Conservation (phyloP, 257 asterid species). For the Avicennia marina region DNA sequence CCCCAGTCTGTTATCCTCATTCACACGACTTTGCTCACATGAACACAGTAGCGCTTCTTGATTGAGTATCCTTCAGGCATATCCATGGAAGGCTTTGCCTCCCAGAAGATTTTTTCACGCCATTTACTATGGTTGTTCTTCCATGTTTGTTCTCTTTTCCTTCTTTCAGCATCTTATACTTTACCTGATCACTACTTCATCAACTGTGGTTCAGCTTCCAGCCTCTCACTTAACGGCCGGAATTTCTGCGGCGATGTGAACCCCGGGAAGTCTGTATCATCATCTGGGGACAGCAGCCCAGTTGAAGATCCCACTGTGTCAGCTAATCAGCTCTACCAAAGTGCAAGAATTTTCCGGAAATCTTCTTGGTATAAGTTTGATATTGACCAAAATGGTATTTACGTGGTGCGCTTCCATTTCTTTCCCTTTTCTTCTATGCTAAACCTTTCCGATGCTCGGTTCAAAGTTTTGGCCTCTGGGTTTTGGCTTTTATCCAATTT, state of each 20-base stretch:
- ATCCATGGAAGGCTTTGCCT: slow-evolving; percentile 28
- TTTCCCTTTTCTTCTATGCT: slow-evolving; percentile 15
- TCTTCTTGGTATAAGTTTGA: slow-evolving; percentile 23
- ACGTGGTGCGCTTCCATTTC: slow-evolving; percentile 45
- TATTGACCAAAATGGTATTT: slow-evolving; percentile 22
- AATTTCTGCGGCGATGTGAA: slow-evolving; percentile 34
- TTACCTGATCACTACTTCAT: slow-evolving; percentile 38
- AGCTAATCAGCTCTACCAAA: slow-evolving; percentile 12
- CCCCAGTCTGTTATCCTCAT: too few species aligned
- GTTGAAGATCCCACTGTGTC: background rate
- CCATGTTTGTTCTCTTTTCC: slow-evolving; percentile 1
- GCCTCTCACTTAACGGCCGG: background rate
- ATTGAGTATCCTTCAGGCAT: background rate
- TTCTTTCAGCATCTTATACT: slow-evolving; percentile 7
- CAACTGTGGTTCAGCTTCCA: slow-evolving; percentile 49
- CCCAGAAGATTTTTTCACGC: slow-evolving; percentile 5
- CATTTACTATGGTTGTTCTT: slow-evolving; percentile 3
- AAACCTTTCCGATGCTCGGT: slow-evolving; percentile 19
- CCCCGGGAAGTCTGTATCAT: background rate
- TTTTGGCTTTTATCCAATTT: slow-evolving; percentile 29
- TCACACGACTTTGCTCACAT: too few species aligned
- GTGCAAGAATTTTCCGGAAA: slow-evolving; percentile 33
- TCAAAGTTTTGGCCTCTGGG: slow-evolving; percentile 25
- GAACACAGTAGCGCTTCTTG: too few species aligned
- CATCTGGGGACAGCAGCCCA: background rate